Conservation (phyloP, 23 red algal genomes). For the Chondrus crispus region DNA sequence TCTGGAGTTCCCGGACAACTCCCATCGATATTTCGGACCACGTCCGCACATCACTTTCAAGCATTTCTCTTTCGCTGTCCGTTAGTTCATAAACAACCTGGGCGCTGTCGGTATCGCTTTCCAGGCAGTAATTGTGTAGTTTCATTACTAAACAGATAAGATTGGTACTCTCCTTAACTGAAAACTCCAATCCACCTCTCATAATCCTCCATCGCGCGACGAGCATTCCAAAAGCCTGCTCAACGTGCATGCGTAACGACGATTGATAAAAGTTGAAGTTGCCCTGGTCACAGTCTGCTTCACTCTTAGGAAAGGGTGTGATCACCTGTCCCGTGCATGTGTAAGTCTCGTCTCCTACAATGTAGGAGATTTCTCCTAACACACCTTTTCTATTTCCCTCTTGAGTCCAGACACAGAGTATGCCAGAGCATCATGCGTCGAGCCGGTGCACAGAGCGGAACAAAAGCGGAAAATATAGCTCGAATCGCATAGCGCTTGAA, state of each 20-base stretch:
- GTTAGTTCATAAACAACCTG: no score
- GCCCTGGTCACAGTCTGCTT: neutral
- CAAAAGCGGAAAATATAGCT: neutral
- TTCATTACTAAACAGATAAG: neutral
- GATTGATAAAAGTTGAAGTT: neutral
- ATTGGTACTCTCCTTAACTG: neutral
- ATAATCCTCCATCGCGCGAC: neutral
- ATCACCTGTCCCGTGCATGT: neutral
- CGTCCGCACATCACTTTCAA: no score
- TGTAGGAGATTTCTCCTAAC: neutral
- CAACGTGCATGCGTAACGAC: neutral
- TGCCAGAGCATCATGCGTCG: constrained; percentile 18
- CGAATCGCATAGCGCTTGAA: constrained; percentile 9
- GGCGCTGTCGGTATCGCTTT: no score
- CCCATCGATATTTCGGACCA: no score
- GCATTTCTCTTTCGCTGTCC: no score
- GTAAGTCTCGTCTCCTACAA: neutral
- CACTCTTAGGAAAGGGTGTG: no score
- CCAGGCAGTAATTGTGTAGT: neutral
- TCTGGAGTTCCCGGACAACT: no score
- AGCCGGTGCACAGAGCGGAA: neutral
- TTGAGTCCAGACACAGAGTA: neutral
- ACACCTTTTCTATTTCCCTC: neutral
- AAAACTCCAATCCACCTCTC: neutral
- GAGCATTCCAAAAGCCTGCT: neutral